Evolutionary conservation across 768 basidiomycete species (phyloP).

Genomic region (Lactarius akahatsu): DNA sequence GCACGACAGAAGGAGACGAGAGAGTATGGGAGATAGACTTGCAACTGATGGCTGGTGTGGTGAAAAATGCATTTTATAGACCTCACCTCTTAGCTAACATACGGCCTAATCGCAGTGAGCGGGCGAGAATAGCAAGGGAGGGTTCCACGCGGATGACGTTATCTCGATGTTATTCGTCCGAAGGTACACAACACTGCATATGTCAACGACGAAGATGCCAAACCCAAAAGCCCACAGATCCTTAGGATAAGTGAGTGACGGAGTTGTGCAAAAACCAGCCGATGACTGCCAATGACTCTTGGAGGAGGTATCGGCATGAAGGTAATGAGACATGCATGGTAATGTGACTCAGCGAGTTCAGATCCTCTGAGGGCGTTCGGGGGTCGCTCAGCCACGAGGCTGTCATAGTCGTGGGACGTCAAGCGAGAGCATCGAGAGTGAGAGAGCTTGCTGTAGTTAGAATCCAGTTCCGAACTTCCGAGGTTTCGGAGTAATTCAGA

Average conservation of each 20-base stretch:
- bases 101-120: not conserved
- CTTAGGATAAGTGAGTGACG: not conserved
- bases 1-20: not conserved
- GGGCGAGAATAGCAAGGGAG: slow-evolving; percentile 19
- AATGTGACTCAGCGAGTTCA: not conserved
- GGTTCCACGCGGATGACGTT: not conserved
- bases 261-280: too few species aligned
- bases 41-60: not conserved
- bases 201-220: not conserved
- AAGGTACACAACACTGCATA: slow-evolving; percentile 6
- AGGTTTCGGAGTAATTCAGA: not conserved
- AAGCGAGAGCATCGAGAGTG: not conserved
- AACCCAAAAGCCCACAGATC: not conserved
- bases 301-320: not conserved
- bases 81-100: not conserved
- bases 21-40: not conserved
- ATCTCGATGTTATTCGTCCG: slow-evolving; percentile 37
- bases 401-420: not conserved
- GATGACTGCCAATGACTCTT: not conserved
- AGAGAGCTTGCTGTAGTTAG: too few species aligned
- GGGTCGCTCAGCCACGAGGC: not conserved
- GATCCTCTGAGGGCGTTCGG: not conserved
- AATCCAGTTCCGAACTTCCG: not conserved
- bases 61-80: not conserved
- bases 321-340: too few species aligned